Percentiles rank a stretch among this genome's conserved stretches.
Evolutionary conservation across 495 filamentous ascomycete genomes (phyloP).

Genomic region (Hypoxylon fragiforme): DNA sequence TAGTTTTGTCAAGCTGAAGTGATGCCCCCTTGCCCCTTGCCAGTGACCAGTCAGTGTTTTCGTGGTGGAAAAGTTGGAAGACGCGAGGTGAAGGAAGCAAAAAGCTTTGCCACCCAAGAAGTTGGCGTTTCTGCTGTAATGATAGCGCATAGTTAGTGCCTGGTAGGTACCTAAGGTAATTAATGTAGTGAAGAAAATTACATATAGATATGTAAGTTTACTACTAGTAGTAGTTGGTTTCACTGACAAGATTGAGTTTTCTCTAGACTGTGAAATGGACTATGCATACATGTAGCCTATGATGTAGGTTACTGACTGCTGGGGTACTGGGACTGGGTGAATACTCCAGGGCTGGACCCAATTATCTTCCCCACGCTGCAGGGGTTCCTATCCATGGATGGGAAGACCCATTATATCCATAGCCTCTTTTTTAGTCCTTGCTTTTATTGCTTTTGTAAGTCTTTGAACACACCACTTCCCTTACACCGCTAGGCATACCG

Average conservation of each 20-base stretch:
- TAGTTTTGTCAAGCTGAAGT: neutral
- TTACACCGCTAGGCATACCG: slow-evolving; percentile 9
- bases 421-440: slow-evolving; percentile 2
- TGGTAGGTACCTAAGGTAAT: neutral
- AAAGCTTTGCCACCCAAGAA: too few species aligned
- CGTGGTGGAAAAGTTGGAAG: neutral
- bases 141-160: slow-evolving; percentile 21
- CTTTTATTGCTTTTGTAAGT: slow-evolving; percentile 14
- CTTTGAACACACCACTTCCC: slow-evolving; percentile 9
- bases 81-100: too few species aligned
- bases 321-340: too few species aligned
- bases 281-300: too few species aligned
- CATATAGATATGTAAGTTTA: too few species aligned
- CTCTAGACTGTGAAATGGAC: slow-evolving; percentile 2
- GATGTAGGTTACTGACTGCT: too few species aligned
- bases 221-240: too few species aligned
- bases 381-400: neutral
- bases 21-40: neutral
- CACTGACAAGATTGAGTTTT: slow-evolving; percentile 15
- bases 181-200: too few species aligned
- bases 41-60: too few species aligned
- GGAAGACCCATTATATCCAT: slow-evolving; percentile 1
- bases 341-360: neutral
- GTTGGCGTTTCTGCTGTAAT: neutral
- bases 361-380: slow-evolving; percentile 15